Conservation (phyloP, 1,284 basidiomycete genomes). For the Neotropicomus parvogracilis region DNA sequence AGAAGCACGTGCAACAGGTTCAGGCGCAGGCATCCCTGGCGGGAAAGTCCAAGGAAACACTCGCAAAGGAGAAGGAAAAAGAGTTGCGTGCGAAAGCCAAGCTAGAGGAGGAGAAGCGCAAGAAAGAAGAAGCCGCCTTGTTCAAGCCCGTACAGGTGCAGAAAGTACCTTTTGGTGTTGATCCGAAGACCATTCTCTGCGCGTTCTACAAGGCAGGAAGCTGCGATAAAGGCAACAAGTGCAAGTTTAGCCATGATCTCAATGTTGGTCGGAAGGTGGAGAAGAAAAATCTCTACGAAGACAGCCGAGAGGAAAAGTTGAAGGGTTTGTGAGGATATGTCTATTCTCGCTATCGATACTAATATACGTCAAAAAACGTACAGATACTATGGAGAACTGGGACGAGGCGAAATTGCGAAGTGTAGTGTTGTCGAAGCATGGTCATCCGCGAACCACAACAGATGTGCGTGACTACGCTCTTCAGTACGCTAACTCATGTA, state of each 20-base stretch:
- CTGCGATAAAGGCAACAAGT: constrained; percentile 89
- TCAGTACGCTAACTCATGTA: constrained; percentile 6
- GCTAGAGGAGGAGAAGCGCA: constrained; percentile 77
- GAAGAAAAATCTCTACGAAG: constrained; percentile 96
- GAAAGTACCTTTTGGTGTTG: constrained; percentile 94
- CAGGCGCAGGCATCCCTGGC: constrained; percentile 69
- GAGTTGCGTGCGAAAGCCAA: constrained; percentile 75
- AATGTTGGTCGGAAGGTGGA: constrained; percentile 89
- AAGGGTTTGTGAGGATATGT: constrained; percentile 48
- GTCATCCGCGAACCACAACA: constrained; percentile 90
- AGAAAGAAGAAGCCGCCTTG: constrained; percentile 82
- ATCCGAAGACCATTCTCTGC: constrained; percentile 90
- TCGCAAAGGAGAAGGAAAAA: constrained; percentile 86
- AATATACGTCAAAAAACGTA: constrained; percentile 5
- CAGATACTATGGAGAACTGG: constrained; percentile 98
- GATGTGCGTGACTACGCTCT: constrained; percentile 56
- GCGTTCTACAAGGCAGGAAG: constrained; percentile 84
- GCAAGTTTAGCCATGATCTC: constrained; percentile 94
- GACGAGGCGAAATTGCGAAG: constrained; percentile 89
- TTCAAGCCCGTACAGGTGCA: constrained; percentile 76
- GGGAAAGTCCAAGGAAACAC: constrained; percentile 74
- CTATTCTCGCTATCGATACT: constrained; percentile 3
- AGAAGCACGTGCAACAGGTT: constrained; percentile 78
- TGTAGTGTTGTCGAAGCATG: constrained; percentile 86
- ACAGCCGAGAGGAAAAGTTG: constrained; percentile 78